These are phyloP conservation scores for Monoraphidium neglectum DNA, from an alignment of 139 green algal species.

Conservation along the genomic window DNA sequence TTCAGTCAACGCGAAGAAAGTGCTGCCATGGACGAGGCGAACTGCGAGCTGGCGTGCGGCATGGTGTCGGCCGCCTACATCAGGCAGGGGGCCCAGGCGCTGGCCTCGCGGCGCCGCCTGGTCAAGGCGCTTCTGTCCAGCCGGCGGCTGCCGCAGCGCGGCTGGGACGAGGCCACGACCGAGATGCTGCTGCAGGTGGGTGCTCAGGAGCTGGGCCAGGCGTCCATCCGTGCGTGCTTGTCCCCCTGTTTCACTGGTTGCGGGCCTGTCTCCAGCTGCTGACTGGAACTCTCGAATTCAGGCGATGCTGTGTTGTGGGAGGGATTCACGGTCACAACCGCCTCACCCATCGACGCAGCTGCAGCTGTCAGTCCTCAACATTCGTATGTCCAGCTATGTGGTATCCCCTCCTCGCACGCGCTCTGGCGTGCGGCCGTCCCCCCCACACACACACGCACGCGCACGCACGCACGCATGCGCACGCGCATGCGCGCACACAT, in stretches of 20 bases:
- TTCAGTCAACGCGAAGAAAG: not conserved
- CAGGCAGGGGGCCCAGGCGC: slow-evolving; percentile 65
- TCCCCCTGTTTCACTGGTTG: not conserved
- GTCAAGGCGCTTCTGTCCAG: slow-evolving; percentile 44
- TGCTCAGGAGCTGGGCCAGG: not conserved
- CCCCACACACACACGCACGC: too few species aligned
- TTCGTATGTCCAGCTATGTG: too few species aligned
- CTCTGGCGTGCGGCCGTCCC: too few species aligned
- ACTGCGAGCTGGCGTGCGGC: slow-evolving; percentile 49
- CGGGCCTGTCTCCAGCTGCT: not conserved
- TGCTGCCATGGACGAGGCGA: slow-evolving; percentile 62
- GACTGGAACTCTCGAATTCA: too few species aligned
- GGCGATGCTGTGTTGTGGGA: too few species aligned
- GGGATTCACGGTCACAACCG: too few species aligned
- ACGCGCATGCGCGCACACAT: too few species aligned
- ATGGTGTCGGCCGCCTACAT: slow-evolving; percentile 77
- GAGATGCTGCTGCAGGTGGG: slow-evolving; percentile 80
- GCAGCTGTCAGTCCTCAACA: too few species aligned
- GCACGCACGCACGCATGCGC: too few species aligned
- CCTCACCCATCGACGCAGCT: too few species aligned
- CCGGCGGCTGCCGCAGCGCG: slow-evolving; percentile 65
- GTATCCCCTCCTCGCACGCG: too few species aligned
- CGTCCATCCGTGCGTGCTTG: not conserved
- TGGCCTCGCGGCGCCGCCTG: slow-evolving; percentile 33
- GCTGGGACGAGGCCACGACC: slow-evolving; percentile 91